These are phyloP conservation scores for Penicillium paneum DNA, from an alignment of 2,329 filamentous ascomycete species.

Conservation along the genomic window DNA sequence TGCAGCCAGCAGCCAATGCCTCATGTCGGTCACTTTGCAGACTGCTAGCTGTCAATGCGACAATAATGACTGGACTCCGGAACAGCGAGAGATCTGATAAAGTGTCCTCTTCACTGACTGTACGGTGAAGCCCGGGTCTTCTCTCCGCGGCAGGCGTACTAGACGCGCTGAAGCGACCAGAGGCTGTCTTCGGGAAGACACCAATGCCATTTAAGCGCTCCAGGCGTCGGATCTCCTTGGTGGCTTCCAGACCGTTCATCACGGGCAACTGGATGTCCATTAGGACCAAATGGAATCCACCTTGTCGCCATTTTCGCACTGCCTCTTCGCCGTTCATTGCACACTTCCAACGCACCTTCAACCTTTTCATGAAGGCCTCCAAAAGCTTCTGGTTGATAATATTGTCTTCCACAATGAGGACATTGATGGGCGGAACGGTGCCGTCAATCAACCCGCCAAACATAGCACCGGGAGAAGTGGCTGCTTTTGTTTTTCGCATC, in stretches of 20 bases:
- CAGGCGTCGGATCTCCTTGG: slow-evolving; percentile 85
- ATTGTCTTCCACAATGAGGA: slow-evolving; percentile 97
- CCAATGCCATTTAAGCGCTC: slow-evolving; percentile 91
- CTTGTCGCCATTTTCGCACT: slow-evolving; percentile 85
- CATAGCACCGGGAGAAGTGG: slow-evolving; percentile 32
- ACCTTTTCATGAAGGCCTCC: slow-evolving; percentile 90
- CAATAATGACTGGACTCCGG: slow-evolving; percentile 96
- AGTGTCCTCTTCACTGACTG: slow-evolving; percentile 37
- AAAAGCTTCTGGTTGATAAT: slow-evolving; percentile 93
- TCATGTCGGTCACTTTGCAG: slow-evolving; percentile 94
- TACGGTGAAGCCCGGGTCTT: slow-evolving; percentile 18
- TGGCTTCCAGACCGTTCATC: slow-evolving; percentile 93
- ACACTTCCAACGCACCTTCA: slow-evolving; percentile 96
- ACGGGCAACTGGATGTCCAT: slow-evolving; percentile 99
- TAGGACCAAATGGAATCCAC: slow-evolving; percentile 90
- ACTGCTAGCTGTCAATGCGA: slow-evolving; percentile 90
- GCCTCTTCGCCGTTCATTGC: slow-evolving; percentile 93
- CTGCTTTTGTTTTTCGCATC: slow-evolving; percentile 35
- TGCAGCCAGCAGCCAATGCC: slow-evolving; percentile 90
- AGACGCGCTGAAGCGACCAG: slow-evolving; percentile 49
- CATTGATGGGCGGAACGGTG: slow-evolving; percentile 90
- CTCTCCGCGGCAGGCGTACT: slow-evolving; percentile 23
- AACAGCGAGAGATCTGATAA: slow-evolving; percentile 57
- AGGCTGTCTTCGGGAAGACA: slow-evolving; percentile 72
- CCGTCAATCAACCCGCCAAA: slow-evolving; percentile 69